Evolutionary conservation across 2,329 filamentous ascomycete genomes (phyloP).

Genomic region (Pyricularia sp.): DNA sequence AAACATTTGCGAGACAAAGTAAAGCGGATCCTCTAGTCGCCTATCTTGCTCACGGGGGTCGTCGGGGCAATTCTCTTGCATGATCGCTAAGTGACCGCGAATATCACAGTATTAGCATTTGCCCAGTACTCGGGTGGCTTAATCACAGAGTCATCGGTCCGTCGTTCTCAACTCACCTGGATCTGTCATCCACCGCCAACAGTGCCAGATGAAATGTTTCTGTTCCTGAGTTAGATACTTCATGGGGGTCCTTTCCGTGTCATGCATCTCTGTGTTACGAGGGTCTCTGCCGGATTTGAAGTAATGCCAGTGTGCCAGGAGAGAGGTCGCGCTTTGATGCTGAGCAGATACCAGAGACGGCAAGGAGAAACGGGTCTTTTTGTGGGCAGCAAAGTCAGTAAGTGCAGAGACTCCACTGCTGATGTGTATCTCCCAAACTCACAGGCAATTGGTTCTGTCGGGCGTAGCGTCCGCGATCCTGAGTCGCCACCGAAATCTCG

Average conservation of each 20-base stretch:
- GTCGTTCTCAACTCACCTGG: slow-evolving; percentile 6
- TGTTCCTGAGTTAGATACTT: slow-evolving; percentile 19
- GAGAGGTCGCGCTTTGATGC: slow-evolving; percentile 30
- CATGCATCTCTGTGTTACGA: slow-evolving; percentile 13
- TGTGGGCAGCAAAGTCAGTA: too few species aligned
- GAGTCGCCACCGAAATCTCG: slow-evolving; percentile 24
- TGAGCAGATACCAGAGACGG: slow-evolving; percentile 24
- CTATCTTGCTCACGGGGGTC: slow-evolving; percentile 1
- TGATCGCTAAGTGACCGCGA: background rate
- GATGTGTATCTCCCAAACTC: background rate
- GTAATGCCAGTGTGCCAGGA: slow-evolving; percentile 38
- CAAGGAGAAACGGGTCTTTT: background rate
- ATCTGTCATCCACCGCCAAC: slow-evolving; percentile 14
- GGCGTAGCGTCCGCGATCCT: slow-evolving; percentile 29
- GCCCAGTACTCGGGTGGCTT: background rate
- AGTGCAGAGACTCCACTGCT: background rate
- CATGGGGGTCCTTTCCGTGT: slow-evolving; percentile 15
- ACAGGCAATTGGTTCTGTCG: slow-evolving; percentile 18
- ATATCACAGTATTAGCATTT: background rate
- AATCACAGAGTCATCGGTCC: background rate
- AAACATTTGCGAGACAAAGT: slow-evolving; percentile 34
- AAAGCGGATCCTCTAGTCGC: slow-evolving; percentile 27
- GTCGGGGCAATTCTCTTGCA: background rate
- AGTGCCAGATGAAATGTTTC: slow-evolving; percentile 18
- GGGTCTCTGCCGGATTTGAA: slow-evolving; percentile 24